Base-by-base conservation (phyloP, 345 rosid genomes). In the Melaleuca alternifolia region DNA sequence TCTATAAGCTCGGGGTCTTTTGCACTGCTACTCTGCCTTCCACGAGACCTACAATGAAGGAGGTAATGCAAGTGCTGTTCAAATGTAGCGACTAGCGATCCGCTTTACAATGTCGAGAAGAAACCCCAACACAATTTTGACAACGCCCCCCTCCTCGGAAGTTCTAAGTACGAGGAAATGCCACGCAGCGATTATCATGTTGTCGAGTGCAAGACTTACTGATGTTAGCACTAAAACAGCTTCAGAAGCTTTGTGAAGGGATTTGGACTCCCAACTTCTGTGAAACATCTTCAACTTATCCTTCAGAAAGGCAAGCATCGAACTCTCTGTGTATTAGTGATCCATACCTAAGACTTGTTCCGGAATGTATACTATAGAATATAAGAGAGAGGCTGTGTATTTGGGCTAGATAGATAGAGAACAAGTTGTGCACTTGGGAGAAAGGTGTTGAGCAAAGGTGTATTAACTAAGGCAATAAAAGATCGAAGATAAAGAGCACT, bases 41-140 rank as follows among this genome's bases (percentile, higher is more conserved):
- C 5, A 13, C 83, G 46, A 90, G 96, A 89, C 97, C 97, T 59
- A 87, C 88, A 53, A 94, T 95, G 94, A 94, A 90, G 90, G 90
- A 85, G 12, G 94, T 92, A 21, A 53, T 92, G 88, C 90, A 90
- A 83, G 83, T 92, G 51, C 84, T 95, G 82, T 89, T 83, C 16
- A 57, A 52, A 41, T 86, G 86, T 41, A 50, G 71, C n/a, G n/a
- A n/a, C n/a, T n/a, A n/a, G n/a, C 21, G 50, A 33, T 37, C 53
- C 59, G 3, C 50, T 23, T 18, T 37, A 30, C 48, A 71, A 33
- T 24, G 54, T 50, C 65, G 57, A 83, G 53, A 92, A 87, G 87
- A 85, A n/a, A 28, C 51, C 48, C 20, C 62, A 7, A 53, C 82
- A 57, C 18, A 88, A 88, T 14, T 50, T 44, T 2, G 90, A 59